phyloP scores from a whole-genome alignment of 352 stramenopile genomes.

The Phytophthora sp. region DNA sequence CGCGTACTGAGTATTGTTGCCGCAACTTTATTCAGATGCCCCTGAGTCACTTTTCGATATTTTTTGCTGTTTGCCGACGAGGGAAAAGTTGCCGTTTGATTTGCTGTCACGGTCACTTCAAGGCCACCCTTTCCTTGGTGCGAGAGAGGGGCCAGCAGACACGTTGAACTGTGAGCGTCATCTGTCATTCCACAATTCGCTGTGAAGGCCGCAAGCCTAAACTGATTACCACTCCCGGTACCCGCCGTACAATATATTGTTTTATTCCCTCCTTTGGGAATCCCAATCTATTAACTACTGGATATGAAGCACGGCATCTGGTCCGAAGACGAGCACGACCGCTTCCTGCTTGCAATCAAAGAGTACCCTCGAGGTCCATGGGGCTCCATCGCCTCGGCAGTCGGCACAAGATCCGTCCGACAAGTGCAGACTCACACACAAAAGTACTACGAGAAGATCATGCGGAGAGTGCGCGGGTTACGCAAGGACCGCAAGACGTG shows the following conservation, averaged over 20 bases:
- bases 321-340: constrained; percentile 66
- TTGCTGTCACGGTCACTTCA: constrained; percentile 30
- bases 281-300: constrained; percentile 10
- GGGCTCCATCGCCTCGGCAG: constrained; percentile 43
- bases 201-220: constrained; percentile 16
- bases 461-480: constrained; percentile 58
- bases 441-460: constrained; percentile 82
- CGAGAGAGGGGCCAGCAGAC: constrained; percentile 24
- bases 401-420: constrained; percentile 56
- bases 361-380: constrained; percentile 55
- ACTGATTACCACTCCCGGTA: constrained; percentile 26
- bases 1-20: not conserved
- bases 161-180: not conserved
- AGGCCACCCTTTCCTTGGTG: constrained; percentile 10
- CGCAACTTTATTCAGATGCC: constrained; percentile 1
- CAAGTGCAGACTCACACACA: constrained; percentile 75
- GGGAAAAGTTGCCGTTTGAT: constrained; percentile 31
- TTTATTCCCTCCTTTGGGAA: constrained; percentile 13
- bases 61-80: constrained; percentile 39
- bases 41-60: constrained; percentile 29
- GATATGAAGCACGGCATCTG: constrained; percentile 53
- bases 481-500: constrained; percentile 64
- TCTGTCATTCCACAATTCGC: constrained; percentile 35
- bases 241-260: constrained; percentile 1
- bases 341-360: constrained; percentile 57